Percentiles rank a stretch among this genome's conserved stretches.
Evolutionary conservation across 202 grass and related monocot genomes (phyloP).

Genomic region (Carex arenaria): DNA sequence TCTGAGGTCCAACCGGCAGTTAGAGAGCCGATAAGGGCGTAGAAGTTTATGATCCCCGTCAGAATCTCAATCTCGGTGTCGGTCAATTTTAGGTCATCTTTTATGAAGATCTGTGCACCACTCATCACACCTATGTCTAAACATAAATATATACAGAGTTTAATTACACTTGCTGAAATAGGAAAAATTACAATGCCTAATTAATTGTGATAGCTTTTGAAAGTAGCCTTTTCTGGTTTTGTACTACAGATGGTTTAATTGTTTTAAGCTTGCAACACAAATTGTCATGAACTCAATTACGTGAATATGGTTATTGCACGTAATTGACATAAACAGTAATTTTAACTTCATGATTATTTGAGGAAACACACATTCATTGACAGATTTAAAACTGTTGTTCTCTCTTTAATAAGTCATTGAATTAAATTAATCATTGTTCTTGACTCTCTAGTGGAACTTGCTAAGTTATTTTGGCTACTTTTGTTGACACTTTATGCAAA

Average conservation of each 20-base stretch:
- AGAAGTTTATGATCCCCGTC: conserved; percentile 36
- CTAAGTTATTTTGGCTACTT: neutral
- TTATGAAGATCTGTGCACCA: conserved; percentile 52
- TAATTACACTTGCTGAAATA: neutral
- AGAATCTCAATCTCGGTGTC: conserved; percentile 62
- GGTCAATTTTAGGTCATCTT: conserved; percentile 32
- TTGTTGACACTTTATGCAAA: neutral
- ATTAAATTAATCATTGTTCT: neutral
- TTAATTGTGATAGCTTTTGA: neutral
- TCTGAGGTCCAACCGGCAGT: conserved; percentile 38
- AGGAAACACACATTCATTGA: neutral
- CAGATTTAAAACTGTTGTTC: neutral
- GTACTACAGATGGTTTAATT: no score
- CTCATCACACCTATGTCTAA: conserved; percentile 52
- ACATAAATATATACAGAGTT: neutral
- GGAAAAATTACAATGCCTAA: neutral
- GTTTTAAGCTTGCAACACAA: neutral
- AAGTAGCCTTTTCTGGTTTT: neutral
- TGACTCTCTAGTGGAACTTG: neutral
- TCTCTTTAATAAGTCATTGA: neutral
- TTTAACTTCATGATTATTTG: neutral
- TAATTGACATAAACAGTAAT: neutral
- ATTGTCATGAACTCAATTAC: neutral
- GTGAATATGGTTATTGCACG: neutral
- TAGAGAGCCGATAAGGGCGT: conserved; percentile 42